A percentile compares a stretch with the other conserved stretches of the same genome.
phyloP scores from a whole-genome alignment of 192 early-diverging fungal species.

The Entomortierella beljakovae region DNA sequence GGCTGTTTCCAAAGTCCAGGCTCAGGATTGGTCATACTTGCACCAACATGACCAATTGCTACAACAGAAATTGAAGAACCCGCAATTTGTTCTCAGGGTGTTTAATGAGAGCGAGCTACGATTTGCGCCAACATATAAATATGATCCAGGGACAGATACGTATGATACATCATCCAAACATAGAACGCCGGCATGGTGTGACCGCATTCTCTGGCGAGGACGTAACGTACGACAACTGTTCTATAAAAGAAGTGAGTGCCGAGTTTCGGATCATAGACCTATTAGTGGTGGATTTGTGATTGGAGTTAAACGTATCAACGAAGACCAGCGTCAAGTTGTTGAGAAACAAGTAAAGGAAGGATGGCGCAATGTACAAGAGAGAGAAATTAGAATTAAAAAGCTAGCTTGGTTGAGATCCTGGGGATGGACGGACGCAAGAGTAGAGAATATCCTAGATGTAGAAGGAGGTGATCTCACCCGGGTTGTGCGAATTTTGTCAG shows the following conservation, averaged over 20 bases:
- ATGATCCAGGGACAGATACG: conserved; percentile 82
- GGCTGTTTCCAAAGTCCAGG: conserved; percentile 69
- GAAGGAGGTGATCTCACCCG: conserved; percentile 36
- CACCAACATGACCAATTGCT: conserved; percentile 74
- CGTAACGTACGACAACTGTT: conserved; percentile 53
- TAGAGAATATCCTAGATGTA: conserved; percentile 36
- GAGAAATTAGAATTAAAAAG: conserved; percentile 51
- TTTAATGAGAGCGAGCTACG: conserved; percentile 82
- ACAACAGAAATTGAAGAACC: conserved; percentile 62
- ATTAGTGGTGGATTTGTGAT: conserved; percentile 78
- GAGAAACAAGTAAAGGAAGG: conserved; percentile 61
- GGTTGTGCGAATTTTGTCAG: conserved; percentile 32
- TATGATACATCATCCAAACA: conserved; percentile 97
- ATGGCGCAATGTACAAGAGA: conserved; percentile 57
- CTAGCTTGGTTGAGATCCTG: conserved; percentile 50
- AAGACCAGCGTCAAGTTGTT: conserved; percentile 57
- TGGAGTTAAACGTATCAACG: conserved; percentile 69
- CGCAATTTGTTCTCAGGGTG: conserved; percentile 78
- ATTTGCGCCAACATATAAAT: conserved; percentile 99
- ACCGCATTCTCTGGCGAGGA: conserved; percentile 83
- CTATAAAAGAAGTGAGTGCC: conserved; percentile 78
- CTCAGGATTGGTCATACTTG: conserved; percentile 69
- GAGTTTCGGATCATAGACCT: conserved; percentile 88
- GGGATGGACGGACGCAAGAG: conserved; percentile 47
- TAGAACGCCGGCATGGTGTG: conserved; percentile 95